Percentiles rank a stretch among this genome's conserved stretches.
These are phyloP conservation scores for Solanum lycopersicoides DNA, from an alignment of 257 asterid species.

Conservation along the genomic window DNA sequence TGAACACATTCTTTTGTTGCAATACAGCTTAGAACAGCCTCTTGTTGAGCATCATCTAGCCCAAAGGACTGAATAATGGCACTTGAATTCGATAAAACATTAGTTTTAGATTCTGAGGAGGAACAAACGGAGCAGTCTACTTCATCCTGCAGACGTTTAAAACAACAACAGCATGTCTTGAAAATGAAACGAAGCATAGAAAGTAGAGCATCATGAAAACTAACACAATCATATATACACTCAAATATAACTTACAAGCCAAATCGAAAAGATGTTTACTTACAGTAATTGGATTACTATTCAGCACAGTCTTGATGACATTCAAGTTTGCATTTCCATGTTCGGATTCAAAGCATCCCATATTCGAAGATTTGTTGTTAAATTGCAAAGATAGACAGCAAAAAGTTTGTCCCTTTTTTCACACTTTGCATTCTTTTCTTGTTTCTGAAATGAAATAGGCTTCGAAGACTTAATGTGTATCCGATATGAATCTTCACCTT, in stretches of 20 bases:
- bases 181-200: too few species aligned
- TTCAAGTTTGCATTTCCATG: neutral
- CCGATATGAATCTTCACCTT: neutral
- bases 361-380: constrained; percentile 39
- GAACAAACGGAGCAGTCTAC: constrained; percentile 19
- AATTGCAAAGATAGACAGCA: constrained; percentile 31
- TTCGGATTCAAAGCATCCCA: constrained; percentile 31
- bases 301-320: constrained; percentile 12
- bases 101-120: neutral
- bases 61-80: constrained; percentile 1
- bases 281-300: constrained; percentile 11
- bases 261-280: neutral
- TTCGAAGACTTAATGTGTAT: constrained; percentile 16
- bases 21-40: constrained; percentile 23
- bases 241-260: neutral
- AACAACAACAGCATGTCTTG: too few species aligned
- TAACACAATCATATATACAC: too few species aligned
- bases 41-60: constrained; percentile 28
- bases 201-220: too few species aligned
- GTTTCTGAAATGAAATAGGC: neutral
- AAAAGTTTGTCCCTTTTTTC: constrained; percentile 1
- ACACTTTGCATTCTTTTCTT: neutral
- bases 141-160: constrained; percentile 2
- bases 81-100: neutral
- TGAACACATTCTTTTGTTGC: constrained; percentile 17